Evolutionary conservation across 1,284 basidiomycete species (phyloP).

Genomic region (Tilletiopsis washingtonensis): DNA sequence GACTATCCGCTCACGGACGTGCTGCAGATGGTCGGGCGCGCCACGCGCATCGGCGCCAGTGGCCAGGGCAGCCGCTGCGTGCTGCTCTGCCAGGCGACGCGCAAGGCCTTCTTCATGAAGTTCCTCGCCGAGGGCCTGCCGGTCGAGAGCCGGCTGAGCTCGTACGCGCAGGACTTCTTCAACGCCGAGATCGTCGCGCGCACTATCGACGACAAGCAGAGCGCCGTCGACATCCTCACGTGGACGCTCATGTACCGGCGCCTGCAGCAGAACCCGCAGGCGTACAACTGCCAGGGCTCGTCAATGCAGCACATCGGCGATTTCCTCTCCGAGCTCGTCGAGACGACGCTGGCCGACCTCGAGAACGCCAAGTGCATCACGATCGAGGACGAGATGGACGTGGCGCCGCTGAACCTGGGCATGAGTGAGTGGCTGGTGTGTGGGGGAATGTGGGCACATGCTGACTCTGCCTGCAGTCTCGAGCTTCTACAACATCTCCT

Average conservation of each 20-base stretch:
- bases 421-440: slow-evolving; percentile 19
- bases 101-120: slow-evolving; percentile 96
- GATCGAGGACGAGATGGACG: slow-evolving; percentile 59
- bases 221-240: slow-evolving; percentile 65
- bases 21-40: slow-evolving; percentile 96
- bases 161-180: slow-evolving; percentile 82
- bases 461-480: slow-evolving; percentile 49
- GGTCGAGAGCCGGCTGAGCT: slow-evolving; percentile 65
- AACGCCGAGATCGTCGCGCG: slow-evolving; percentile 95
- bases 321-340: slow-evolving; percentile 79
- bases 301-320: slow-evolving; percentile 42
- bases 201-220: slow-evolving; percentile 68
- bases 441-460: background rate
- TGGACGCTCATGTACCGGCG: slow-evolving; percentile 96
- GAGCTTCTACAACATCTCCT: slow-evolving; percentile 62
- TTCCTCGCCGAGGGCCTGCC: slow-evolving; percentile 95
- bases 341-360: slow-evolving; percentile 81
- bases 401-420: slow-evolving; percentile 49
- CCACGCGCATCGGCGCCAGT: slow-evolving; percentile 62
- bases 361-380: slow-evolving; percentile 90
- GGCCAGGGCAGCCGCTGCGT: slow-evolving; percentile 67
- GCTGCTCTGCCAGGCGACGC: slow-evolving; percentile 90
- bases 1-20: slow-evolving; percentile 97
- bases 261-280: slow-evolving; percentile 72
- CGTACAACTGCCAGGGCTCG: slow-evolving; percentile 42